Base-by-base conservation (phyloP, 2,329 filamentous ascomycete species). In the Penicillium janthinellum region DNA sequence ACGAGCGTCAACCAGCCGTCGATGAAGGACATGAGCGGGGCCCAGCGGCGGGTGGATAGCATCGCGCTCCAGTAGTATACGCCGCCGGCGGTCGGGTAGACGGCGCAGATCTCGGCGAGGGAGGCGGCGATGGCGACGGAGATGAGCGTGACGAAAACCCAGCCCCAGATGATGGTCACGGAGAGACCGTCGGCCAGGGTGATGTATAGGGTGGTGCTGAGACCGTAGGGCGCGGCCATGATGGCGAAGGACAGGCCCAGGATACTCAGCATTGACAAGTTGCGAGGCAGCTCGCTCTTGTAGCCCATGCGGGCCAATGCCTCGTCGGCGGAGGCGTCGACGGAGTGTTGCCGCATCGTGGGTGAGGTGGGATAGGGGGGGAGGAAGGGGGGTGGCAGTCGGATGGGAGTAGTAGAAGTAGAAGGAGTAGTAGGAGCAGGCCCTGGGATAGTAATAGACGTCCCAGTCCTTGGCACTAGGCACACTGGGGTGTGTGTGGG, bases 21-120 rank as follows among this genome's bases (percentile, higher is more conserved):
- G 31, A 90, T 84, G 80, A 88, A 91, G 10, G 83, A 86, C 50
- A 88, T 85, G 55, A 90, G 81, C 2, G 87, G 87, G 4, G 88
- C 86, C 78, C 84, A 90, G 70, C 86, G 79, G 41, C 80, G 82
- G 0, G 87, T 88, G 1, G 84, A 82, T 22, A 91, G 80, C 84
- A 90, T 88, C 1, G 88, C 87, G 56, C 84, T 88, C 84, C 84
- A 86, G 77, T 90, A 90, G 73, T 91, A 91, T 2, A 90, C 87
- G 28, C 87, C 87, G 44, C 87, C 87, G 34, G 87, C 84, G 7
- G 87, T 89, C 1, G 87, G 87, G 70, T 86, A 90, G 14, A 88
- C 86, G 49, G 86, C 85, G 73, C 86, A 88, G 60, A 90, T 89
- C 73, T 90, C 88, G 17, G 87, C 88, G 56, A 90, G 77, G 12